A percentile compares a stretch with the other conserved stretches of the same genome.
Conservation (phyloP, 495 filamentous ascomycete genomes). For the Xylaria bambusicola region DNA sequence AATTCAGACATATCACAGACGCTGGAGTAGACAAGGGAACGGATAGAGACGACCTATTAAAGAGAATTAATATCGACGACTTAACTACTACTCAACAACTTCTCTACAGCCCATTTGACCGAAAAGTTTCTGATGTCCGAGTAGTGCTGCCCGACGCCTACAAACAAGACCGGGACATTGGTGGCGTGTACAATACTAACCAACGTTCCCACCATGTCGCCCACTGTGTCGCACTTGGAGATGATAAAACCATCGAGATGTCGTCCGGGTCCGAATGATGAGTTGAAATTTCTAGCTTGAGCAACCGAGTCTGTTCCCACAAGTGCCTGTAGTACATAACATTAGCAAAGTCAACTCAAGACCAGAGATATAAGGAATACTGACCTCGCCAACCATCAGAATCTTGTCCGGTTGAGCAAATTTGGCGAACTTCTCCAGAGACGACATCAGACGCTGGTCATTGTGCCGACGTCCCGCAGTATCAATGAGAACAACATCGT, state of each 20-base stretch:
- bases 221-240: conserved; percentile 96
- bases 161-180: conserved; percentile 89
- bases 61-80: background rate
- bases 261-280: conserved; percentile 79
- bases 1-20: background rate
- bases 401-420: conserved; percentile 96
- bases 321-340: conserved; percentile 59
- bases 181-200: conserved; percentile 98
- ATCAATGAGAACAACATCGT: conserved; percentile 94
- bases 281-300: conserved; percentile 94
- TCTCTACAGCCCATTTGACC: conserved; percentile 83
- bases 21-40: background rate
- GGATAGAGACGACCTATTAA: background rate
- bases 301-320: conserved; percentile 93
- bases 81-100: conserved; percentile 59
- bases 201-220: conserved; percentile 95
- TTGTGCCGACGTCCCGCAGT: conserved; percentile 95
- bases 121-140: conserved; percentile 91
- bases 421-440: conserved; percentile 94
- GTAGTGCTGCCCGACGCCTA: conserved; percentile 97
- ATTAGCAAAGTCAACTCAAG: conserved; percentile 20
- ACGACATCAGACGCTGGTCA: conserved; percentile 91
- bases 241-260: conserved; percentile 95
- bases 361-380: conserved; percentile 17
- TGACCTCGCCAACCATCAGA: conserved; percentile 92